Evolutionary conservation across 2,329 filamentous ascomycete species (phyloP), one percentile per base, ranked within the genome.

Genomic region (Alternaria brassicae): DNA sequence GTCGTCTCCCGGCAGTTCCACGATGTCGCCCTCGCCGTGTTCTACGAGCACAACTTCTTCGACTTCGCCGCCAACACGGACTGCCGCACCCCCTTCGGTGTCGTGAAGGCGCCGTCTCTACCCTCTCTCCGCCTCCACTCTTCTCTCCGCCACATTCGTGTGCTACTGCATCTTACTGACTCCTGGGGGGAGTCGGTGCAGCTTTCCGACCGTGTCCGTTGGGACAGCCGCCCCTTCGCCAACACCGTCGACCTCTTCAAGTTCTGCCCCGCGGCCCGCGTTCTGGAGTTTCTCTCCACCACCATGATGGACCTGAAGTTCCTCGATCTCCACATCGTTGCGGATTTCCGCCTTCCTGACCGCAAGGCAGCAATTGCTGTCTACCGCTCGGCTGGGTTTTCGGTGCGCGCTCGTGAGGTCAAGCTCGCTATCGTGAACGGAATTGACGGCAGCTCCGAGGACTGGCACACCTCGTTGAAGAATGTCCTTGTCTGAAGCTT

Each of bases 31-130:
- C 60, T 45, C 13, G 17, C 44, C 3, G 60, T 57, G 7, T 63
- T 67, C 56, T 67, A 66, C 42, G 54, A 60, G 17, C 1, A 32
- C 30, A 61, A 57, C 21, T 8, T 12, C 10, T 61, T 63, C 52
- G 15, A 61, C 17, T 52, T 58, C 51, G 37, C 9, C 3, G 3
- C n/a, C 13, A 36, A 53, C 30, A 13, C 10, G 6, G n/a, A 37
- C 28, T 4, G 27, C 40, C 7, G n/a, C 8, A 23, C 17, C 4
- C 9, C 15, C 12, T 27, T 47, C 6, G 27, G 19, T 7, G 3
- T 13, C 5, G 17, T 3, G 32, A 17, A n/a, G 21, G 17, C 28
- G 25, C 54, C 54, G 10, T 17, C 17, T 7, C 36, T 64, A 17
- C 58, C 61, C 28, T 37, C 49, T 23, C 2, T 23, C 17, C 15